Evolutionary conservation across 2,329 filamentous ascomycete species (phyloP).

Genomic region (Clonostachys rhizophaga): DNA sequence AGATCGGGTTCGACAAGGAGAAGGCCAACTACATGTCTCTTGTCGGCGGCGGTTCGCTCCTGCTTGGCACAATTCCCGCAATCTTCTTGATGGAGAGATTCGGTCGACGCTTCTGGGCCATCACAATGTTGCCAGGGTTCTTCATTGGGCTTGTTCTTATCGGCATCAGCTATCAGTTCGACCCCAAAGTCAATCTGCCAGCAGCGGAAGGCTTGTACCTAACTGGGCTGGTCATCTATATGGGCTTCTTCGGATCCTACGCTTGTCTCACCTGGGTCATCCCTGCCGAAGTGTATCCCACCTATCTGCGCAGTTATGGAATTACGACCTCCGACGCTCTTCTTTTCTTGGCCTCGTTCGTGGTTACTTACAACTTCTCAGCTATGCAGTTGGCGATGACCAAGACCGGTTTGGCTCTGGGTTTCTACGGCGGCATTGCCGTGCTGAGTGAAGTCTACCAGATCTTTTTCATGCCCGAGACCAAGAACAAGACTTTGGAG

Average conservation of each 20-base stretch:
- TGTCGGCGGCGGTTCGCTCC: constrained; percentile 63
- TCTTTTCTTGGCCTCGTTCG: constrained; percentile 55
- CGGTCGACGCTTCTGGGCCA: constrained; percentile 71
- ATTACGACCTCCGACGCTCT: constrained; percentile 68
- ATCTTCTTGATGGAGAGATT: constrained; percentile 69
- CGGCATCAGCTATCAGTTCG: constrained; percentile 17
- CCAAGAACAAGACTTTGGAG: not conserved
- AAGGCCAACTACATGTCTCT: constrained; percentile 70
- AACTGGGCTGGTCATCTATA: constrained; percentile 63
- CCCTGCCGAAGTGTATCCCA: constrained; percentile 67
- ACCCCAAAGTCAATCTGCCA: constrained; percentile 33
- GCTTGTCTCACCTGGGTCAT: constrained; percentile 62
- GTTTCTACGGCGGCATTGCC: not conserved
- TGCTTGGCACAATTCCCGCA: constrained; percentile 64
- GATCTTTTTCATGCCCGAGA: constrained; percentile 52
- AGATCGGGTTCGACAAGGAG: constrained; percentile 61
- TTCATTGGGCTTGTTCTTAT: constrained; percentile 66
- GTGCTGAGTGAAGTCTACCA: not conserved
- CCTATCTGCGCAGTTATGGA: constrained; percentile 67
- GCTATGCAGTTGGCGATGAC: not conserved
- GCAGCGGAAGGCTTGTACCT: constrained; percentile 58
- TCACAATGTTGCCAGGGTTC: constrained; percentile 66
- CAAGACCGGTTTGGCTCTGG: not conserved
- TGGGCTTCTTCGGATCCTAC: constrained; percentile 64
- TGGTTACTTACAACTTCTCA: not conserved